Evolutionary conservation across 208 protist species (phyloP).

Genomic region (Acanthamoeba healyi): DNA sequence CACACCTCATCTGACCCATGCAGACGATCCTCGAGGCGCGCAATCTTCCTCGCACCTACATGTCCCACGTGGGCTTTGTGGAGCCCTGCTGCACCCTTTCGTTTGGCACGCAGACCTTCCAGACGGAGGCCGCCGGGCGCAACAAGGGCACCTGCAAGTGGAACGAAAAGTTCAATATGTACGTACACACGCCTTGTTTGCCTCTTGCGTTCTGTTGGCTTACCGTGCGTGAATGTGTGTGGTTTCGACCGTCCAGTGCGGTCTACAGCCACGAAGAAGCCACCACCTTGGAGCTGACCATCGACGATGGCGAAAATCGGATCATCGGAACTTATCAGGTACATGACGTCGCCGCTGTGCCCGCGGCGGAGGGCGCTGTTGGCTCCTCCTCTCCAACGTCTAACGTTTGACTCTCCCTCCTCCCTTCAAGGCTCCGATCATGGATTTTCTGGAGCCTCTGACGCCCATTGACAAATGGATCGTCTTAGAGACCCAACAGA

Average conservation of each 20-base stretch:
- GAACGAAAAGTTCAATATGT: constrained; percentile 66
- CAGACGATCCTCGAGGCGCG: constrained; percentile 32
- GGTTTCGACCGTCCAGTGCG: not conserved
- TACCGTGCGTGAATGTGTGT: not conserved
- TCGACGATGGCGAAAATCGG: constrained; percentile 10
- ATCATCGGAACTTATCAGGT: constrained; percentile 49
- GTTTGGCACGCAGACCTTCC: constrained; percentile 49
- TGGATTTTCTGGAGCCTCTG: constrained; percentile 30
- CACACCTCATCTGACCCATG: not conserved
- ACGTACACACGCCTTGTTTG: too few relatives aligned
- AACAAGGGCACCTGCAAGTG: constrained; percentile 22
- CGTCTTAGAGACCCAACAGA: constrained; percentile 12
- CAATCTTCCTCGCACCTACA: not conserved
- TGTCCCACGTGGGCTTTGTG: constrained; percentile 38
- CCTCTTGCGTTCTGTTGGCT: too few relatives aligned
- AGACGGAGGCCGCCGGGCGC: not conserved
- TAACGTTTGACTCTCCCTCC: too few relatives aligned
- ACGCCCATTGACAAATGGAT: constrained; percentile 23
- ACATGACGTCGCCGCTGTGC: too few relatives aligned
- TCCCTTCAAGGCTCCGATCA: not conserved
- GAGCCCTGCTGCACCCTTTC: constrained; percentile 61
- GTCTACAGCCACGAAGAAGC: constrained; percentile 47
- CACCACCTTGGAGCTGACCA: constrained; percentile 5
- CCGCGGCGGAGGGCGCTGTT: too few relatives aligned
- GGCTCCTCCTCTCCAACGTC: too few relatives aligned